Evolutionary conservation across 352 stramenopile genomes (phyloP).

Genomic region (Thraustotheca clavata): DNA sequence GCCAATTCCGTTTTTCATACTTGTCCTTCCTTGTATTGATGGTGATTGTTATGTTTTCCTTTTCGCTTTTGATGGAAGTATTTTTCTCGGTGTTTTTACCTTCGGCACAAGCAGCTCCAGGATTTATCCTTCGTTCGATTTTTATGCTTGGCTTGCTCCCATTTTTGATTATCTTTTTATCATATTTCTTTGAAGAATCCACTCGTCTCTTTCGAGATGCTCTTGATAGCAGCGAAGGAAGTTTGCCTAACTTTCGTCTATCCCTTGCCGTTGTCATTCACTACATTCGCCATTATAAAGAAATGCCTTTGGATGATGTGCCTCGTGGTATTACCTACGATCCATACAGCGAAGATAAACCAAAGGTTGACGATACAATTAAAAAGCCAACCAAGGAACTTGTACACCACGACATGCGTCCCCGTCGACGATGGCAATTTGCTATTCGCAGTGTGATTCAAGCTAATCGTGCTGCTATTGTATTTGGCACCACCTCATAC

Average conservation of each 20-base stretch:
- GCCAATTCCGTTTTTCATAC: constrained; percentile 82
- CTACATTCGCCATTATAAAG: constrained; percentile 63
- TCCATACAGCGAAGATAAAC: constrained; percentile 18
- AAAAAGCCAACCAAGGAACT: neutral
- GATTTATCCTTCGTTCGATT: constrained; percentile 66
- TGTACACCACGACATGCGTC: constrained; percentile 19
- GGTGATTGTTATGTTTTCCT: constrained; percentile 86
- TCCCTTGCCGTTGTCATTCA: constrained; percentile 77
- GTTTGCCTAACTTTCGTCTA: constrained; percentile 74
- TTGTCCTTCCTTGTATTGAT: constrained; percentile 84
- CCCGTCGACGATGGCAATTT: neutral
- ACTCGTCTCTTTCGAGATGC: constrained; percentile 72
- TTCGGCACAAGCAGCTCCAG: constrained; percentile 52
- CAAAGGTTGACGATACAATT: neutral
- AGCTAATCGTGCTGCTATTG: constrained; percentile 37
- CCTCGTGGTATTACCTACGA: constrained; percentile 11
- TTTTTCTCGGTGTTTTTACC: constrained; percentile 87
- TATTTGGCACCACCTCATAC: constrained; percentile 71
- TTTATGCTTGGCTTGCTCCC: constrained; percentile 57
- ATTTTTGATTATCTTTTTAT: constrained; percentile 74
- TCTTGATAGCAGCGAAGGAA: constrained; percentile 78
- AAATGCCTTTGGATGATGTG: constrained; percentile 75
- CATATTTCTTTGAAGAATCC: constrained; percentile 81
- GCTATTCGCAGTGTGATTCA: constrained; percentile 12
- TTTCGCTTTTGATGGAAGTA: constrained; percentile 85